Conservation (phyloP, 2,329 filamentous ascomycete genomes). For the Didymella exigua region DNA sequence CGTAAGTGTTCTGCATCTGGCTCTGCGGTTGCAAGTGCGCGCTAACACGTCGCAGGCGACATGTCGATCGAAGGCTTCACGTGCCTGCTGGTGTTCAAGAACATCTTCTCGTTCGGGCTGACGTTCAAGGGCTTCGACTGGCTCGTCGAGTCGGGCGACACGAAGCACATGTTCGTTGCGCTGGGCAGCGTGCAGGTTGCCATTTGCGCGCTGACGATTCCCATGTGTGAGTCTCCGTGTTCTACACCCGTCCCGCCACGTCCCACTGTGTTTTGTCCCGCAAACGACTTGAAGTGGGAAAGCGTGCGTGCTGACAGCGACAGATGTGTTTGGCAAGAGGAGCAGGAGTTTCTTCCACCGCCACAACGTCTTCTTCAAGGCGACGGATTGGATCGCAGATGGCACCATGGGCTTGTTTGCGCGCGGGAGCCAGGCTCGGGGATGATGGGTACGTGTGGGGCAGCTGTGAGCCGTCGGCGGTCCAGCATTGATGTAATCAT, state of each 20-base stretch:
- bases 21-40: neutral
- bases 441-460: too few relatives aligned
- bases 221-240: slow-evolving; percentile 69
- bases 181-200: slow-evolving; percentile 78
- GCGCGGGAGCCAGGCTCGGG: neutral
- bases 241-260: neutral
- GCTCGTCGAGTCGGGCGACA: slow-evolving; percentile 66
- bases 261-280: too few relatives aligned
- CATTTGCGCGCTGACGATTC: slow-evolving; percentile 75
- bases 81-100: slow-evolving; percentile 90
- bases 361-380: slow-evolving; percentile 43
- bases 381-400: slow-evolving; percentile 41
- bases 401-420: neutral
- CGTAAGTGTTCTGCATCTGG: slow-evolving; percentile 54
- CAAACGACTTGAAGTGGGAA: too few relatives aligned
- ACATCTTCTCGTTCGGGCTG: slow-evolving; percentile 85
- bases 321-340: slow-evolving; percentile 45
- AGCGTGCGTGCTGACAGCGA: neutral
- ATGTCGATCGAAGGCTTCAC: slow-evolving; percentile 88
- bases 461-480: too few relatives aligned
- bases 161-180: slow-evolving; percentile 71
- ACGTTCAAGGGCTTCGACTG: slow-evolving; percentile 86
- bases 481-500: too few relatives aligned
- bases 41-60: slow-evolving; percentile 59
- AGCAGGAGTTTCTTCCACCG: slow-evolving; percentile 43